Conservation (phyloP, 768 basidiomycete genomes). For the Serendipita sp. region DNA sequence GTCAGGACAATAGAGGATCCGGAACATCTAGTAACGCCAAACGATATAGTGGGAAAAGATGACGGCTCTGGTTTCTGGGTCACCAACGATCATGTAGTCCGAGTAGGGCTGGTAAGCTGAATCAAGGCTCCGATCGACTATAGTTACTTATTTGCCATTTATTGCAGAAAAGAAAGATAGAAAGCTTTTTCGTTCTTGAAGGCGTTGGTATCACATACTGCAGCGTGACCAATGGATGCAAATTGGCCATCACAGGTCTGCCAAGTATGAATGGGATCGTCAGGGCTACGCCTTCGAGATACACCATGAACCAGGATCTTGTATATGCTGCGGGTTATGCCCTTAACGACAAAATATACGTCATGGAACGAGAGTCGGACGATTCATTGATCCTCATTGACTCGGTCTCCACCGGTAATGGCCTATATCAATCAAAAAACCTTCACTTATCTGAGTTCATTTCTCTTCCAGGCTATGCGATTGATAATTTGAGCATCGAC, state of each 20-base stretch:
- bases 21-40: conserved; percentile 39
- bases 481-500: conserved; percentile 52
- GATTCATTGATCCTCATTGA: conserved; percentile 40
- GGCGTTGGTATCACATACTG: conserved; percentile 47
- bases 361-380: conserved; percentile 44
- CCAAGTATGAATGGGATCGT: conserved; percentile 46
- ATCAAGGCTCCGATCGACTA: background rate
- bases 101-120: conserved; percentile 34
- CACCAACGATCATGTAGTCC: conserved; percentile 47
- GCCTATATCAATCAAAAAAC: conserved; percentile 1
- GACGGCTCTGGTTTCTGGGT: conserved; percentile 52
- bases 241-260: conserved; percentile 35
- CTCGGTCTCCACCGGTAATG: conserved; percentile 33
- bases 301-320: conserved; percentile 30
- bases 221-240: conserved; percentile 42
- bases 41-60: conserved; percentile 49
- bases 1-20: conserved; percentile 41
- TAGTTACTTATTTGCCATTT: background rate
- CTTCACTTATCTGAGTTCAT: background rate
- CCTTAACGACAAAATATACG: conserved; percentile 21
- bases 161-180: conserved; percentile 14
- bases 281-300: conserved; percentile 11
- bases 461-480: conserved; percentile 23
- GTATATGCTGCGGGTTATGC: conserved; percentile 33
- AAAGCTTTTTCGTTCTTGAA: conserved; percentile 6